Percentiles rank a stretch among this genome's conserved stretches.
phyloP scores from a whole-genome alignment of 805 yeast species.

The Maudiozyma bulderi region DNA sequence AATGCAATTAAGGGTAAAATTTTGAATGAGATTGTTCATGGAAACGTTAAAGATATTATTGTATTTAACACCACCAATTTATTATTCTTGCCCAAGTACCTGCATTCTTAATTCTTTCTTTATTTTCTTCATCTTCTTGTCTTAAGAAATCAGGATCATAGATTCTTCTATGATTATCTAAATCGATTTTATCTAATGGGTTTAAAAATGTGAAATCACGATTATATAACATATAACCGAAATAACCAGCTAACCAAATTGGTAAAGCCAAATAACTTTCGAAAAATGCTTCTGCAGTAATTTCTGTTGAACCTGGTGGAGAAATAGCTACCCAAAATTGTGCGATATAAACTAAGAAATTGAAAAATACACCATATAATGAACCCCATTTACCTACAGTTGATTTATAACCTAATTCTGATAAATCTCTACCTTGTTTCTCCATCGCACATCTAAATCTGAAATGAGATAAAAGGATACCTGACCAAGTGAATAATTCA shows the following conservation, averaged over 20 bases:
- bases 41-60: too few species aligned
- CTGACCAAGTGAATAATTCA: constrained; percentile 51
- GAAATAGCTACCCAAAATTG: constrained; percentile 59
- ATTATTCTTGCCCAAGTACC: constrained; percentile 28
- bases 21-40: too few species aligned
- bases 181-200: constrained; percentile 33
- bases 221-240: constrained; percentile 41
- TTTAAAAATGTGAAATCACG: constrained; percentile 29
- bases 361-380: constrained; percentile 39
- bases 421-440: constrained; percentile 37
- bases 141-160: constrained; percentile 33
- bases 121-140: constrained; percentile 34
- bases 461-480: constrained; percentile 43
- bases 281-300: constrained; percentile 39
- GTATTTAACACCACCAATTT: constrained; percentile 32
- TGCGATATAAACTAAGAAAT: constrained; percentile 41
- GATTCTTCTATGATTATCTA: constrained; percentile 35
- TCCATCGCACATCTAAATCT: constrained; percentile 47
- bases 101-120: constrained; percentile 14
- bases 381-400: constrained; percentile 43
- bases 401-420: constrained; percentile 43
- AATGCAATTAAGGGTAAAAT: too few species aligned
- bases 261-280: constrained; percentile 44
- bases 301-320: constrained; percentile 38
- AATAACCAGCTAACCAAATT: constrained; percentile 36